phyloP scores from a whole-genome alignment of 192 early-diverging fungal species.

The Backusella sp. region DNA sequence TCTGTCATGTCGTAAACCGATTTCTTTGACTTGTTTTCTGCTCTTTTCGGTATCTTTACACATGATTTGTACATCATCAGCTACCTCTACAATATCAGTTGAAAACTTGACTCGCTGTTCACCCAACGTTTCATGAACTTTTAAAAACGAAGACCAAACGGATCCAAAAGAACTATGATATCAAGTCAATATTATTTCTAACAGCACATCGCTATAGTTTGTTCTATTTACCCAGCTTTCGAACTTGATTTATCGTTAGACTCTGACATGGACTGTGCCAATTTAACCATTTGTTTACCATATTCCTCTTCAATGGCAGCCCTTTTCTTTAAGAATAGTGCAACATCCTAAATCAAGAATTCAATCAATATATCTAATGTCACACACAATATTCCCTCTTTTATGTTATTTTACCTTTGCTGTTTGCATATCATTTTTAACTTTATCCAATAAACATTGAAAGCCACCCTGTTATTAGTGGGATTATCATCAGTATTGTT shows the following conservation, averaged over 20 bases:
- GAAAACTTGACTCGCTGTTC: constrained; percentile 80
- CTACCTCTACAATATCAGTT: constrained; percentile 63
- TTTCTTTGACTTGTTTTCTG: constrained; percentile 84
- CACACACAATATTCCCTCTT: background rate
- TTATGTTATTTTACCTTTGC: constrained; percentile 55
- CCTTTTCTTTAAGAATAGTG: constrained; percentile 82
- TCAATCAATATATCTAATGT: background rate
- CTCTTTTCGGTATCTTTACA: constrained; percentile 78
- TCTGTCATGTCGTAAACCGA: constrained; percentile 72
- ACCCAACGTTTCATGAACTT: constrained; percentile 82
- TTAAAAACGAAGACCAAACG: constrained; percentile 69
- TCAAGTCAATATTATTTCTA: background rate
- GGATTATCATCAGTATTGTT: too few relatives aligned
- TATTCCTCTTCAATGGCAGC: constrained; percentile 93
- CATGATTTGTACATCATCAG: constrained; percentile 74
- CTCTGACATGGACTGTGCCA: constrained; percentile 63
- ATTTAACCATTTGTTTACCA: constrained; percentile 73
- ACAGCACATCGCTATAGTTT: background rate
- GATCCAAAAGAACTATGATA: constrained; percentile 63
- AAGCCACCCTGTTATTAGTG: background rate
- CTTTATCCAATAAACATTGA: constrained; percentile 55
- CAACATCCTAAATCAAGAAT: constrained; percentile 57
- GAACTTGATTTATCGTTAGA: constrained; percentile 50
- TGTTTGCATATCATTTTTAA: constrained; percentile 64
- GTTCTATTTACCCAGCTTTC: constrained; percentile 45